phyloP scores from a whole-genome alignment of 78 protist species.

The Anaeramoeba ignava region DNA sequence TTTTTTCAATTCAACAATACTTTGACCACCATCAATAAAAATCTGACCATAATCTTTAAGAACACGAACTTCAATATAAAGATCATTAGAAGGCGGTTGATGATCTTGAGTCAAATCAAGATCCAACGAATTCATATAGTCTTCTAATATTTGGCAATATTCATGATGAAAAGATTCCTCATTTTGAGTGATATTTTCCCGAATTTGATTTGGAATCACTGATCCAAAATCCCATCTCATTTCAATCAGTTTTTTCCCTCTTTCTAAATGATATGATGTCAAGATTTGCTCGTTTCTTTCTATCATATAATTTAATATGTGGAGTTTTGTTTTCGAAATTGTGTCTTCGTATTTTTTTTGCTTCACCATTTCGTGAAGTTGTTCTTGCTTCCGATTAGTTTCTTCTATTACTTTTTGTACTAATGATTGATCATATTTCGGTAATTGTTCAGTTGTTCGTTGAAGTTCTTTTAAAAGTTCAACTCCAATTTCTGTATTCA shows the following conservation, averaged over 20 bases:
- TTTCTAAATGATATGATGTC: not conserved
- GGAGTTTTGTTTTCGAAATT: not conserved
- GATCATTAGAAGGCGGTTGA: not conserved
- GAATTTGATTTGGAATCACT: not conserved
- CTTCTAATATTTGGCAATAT: not conserved
- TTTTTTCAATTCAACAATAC: not conserved
- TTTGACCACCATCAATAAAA: not conserved
- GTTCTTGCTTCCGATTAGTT: not conserved
- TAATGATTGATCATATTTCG: not conserved
- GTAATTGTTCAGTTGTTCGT: not conserved
- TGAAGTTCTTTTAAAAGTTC: not conserved
- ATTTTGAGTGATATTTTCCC: not conserved
- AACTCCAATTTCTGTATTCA: conserved; percentile 1
- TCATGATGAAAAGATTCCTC: not conserved
- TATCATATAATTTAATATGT: not conserved
- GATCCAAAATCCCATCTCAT: not conserved
- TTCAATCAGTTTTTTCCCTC: not conserved
- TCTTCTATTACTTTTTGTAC: not conserved
- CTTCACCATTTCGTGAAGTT: not conserved
- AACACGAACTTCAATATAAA: not conserved
- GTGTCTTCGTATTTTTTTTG: not conserved
- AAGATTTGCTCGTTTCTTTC: not conserved
- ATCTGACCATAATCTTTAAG: not conserved
- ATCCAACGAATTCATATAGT: not conserved
- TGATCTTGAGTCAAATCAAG: not conserved